phyloP scores from a whole-genome alignment of 2,329 filamentous ascomycete genomes.

The Trichophaea hybrida region DNA sequence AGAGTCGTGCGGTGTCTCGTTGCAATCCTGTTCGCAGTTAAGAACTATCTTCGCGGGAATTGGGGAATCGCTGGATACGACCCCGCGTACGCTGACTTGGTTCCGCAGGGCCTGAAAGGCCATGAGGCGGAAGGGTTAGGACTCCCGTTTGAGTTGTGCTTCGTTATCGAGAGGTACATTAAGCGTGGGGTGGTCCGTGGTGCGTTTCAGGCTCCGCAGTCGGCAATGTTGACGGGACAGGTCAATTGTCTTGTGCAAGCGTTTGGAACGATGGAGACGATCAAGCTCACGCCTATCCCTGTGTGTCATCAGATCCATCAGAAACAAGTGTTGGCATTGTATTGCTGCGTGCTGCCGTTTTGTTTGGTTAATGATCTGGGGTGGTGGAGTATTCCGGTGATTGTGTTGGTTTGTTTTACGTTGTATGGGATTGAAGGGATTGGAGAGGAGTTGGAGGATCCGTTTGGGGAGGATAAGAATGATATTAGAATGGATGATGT shows the following conservation, averaged over 20 bases:
- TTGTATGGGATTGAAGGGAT: constrained; percentile 41
- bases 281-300: constrained; percentile 47
- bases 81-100: constrained; percentile 37
- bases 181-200: constrained; percentile 39
- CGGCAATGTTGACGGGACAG: constrained; percentile 45
- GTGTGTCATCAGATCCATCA: constrained; percentile 52
- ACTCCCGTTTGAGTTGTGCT: constrained; percentile 43
- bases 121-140: constrained; percentile 45
- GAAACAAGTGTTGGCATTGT: constrained; percentile 48
- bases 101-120: constrained; percentile 38
- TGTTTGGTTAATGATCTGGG: constrained; percentile 47
- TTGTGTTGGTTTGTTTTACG: constrained; percentile 46
- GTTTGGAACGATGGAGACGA: constrained; percentile 51
- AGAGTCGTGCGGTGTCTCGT: constrained; percentile 37
- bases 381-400: constrained; percentile 47
- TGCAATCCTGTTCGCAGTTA: constrained; percentile 47
- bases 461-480: constrained; percentile 50
- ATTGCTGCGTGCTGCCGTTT: constrained; percentile 47
- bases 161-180: constrained; percentile 47
- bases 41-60: constrained; percentile 48
- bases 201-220: constrained; percentile 46
- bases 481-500: constrained; percentile 55
- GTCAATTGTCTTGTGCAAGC: constrained; percentile 43
- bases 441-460: constrained; percentile 48
- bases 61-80: constrained; percentile 33